Evolutionary conservation across 176 grass and related monocot genomes (phyloP).

Genomic region (barley (Hordeum vulgare)): DNA sequence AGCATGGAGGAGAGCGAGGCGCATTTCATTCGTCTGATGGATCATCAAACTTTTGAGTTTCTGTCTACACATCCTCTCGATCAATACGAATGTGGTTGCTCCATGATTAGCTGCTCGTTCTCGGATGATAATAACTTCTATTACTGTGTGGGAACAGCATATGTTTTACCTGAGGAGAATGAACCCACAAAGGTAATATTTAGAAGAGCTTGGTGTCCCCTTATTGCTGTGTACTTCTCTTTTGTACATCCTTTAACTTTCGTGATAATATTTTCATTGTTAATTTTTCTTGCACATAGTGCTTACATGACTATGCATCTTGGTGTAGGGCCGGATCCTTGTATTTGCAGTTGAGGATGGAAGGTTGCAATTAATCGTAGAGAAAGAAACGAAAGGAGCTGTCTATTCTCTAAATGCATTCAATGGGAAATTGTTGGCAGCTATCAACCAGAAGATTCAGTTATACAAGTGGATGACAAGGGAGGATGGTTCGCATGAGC

Average conservation of each 20-base stretch:
- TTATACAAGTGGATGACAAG: slow-evolving; percentile 72
- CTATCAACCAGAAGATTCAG: slow-evolving; percentile 97
- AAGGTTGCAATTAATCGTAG: slow-evolving; percentile 69
- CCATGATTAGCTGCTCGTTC: slow-evolving; percentile 84
- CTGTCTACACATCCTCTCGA: slow-evolving; percentile 70
- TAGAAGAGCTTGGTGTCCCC: neutral
- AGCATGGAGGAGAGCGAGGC: slow-evolving; percentile 62
- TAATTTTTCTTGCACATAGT: slow-evolving; percentile 1
- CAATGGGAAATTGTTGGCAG: slow-evolving; percentile 89
- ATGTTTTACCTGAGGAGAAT: slow-evolving; percentile 91
- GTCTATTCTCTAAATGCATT: slow-evolving; percentile 89
- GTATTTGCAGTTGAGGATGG: slow-evolving; percentile 89
- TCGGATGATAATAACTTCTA: slow-evolving; percentile 83
- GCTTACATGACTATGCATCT: neutral
- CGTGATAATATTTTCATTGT: neutral
- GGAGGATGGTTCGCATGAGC: slow-evolving; percentile 67
- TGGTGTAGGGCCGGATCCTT: slow-evolving; percentile 74
- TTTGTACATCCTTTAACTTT: neutral
- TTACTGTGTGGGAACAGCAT: slow-evolving; percentile 88
- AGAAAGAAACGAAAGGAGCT: slow-evolving; percentile 92
- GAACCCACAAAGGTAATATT: slow-evolving; percentile 78
- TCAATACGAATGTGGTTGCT: slow-evolving; percentile 79
- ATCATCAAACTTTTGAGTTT: slow-evolving; percentile 89
- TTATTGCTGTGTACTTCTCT: neutral
- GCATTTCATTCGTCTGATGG: slow-evolving; percentile 74